Evolutionary conservation across 2,329 filamentous ascomycete species (phyloP).

Genomic region (Delphinella strobiligena): DNA sequence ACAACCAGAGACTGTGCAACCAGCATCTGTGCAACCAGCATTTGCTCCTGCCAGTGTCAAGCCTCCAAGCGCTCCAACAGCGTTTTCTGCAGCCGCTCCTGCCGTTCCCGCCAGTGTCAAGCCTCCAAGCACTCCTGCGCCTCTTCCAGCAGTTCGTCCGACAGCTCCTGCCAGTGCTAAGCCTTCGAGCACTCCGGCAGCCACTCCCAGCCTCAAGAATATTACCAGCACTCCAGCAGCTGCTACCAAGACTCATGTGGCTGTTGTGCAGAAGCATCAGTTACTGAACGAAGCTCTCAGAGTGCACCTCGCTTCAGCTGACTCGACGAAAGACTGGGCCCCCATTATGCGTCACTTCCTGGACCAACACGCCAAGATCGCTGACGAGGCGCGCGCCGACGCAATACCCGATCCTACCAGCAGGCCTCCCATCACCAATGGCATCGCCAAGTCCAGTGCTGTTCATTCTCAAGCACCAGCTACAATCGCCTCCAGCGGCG

Average conservation of each 20-base stretch:
- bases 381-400: not conserved
- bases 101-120: too few relatives aligned
- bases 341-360: conserved; percentile 1
- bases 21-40: too few relatives aligned
- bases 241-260: not conserved
- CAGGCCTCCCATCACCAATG: not conserved
- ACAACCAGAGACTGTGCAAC: too few relatives aligned
- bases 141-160: too few relatives aligned
- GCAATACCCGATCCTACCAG: not conserved
- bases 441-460: not conserved
- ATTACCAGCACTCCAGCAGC: not conserved
- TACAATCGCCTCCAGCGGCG: not conserved
- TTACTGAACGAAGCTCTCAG: conserved; percentile 5
- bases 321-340: conserved; percentile 1
- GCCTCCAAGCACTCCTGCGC: too few relatives aligned
- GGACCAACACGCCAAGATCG: conserved; percentile 1
- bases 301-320: not conserved
- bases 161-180: too few relatives aligned
- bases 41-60: too few relatives aligned
- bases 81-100: too few relatives aligned
- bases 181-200: too few relatives aligned
- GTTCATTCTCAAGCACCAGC: not conserved
- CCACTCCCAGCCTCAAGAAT: not conserved
- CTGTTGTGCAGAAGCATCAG: not conserved
- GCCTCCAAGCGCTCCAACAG: too few relatives aligned